phyloP scores from a whole-genome alignment of 495 filamentous ascomycete species.

The Hypoxylon subgilvum region DNA sequence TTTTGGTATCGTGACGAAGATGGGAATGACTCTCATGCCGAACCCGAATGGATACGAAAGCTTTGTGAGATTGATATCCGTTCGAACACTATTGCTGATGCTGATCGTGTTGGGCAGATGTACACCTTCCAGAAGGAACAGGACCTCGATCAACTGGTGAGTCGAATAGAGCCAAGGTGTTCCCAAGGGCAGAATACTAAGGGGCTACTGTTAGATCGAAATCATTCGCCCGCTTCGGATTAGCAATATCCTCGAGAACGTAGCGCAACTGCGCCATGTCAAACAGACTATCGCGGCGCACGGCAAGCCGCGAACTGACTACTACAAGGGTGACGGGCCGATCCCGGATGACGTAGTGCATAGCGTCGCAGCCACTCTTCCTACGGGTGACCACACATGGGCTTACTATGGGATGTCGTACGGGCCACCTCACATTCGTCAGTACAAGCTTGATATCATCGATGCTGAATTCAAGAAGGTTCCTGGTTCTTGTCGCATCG shows the following conservation, averaged over 20 bases:
- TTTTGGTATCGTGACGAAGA: constrained; percentile 61
- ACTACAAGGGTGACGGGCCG: constrained; percentile 48
- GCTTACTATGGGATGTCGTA: constrained; percentile 61
- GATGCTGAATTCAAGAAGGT: constrained; percentile 48
- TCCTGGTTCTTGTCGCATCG: constrained; percentile 47
- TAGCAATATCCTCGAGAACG: constrained; percentile 61
- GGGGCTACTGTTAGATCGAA: constrained; percentile 36
- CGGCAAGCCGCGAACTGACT: constrained; percentile 52
- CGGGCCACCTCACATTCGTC: constrained; percentile 38
- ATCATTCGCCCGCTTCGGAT: constrained; percentile 60
- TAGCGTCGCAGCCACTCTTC: constrained; percentile 44
- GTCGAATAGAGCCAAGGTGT: background rate
- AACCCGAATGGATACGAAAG: constrained; percentile 54
- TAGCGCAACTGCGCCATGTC: constrained; percentile 61
- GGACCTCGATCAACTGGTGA: constrained; percentile 53
- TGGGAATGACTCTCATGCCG: constrained; percentile 59
- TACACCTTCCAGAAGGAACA: constrained; percentile 59
- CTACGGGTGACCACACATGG: constrained; percentile 53
- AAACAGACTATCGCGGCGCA: constrained; percentile 55
- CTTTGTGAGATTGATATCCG: constrained; percentile 43
- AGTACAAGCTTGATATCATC: constrained; percentile 42
- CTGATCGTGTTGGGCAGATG: constrained; percentile 35
- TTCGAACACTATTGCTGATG: background rate
- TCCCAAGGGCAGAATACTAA: background rate
- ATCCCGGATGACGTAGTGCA: constrained; percentile 49